Percentiles rank a stretch among this genome's conserved stretches.
phyloP scores from a whole-genome alignment of 495 filamentous ascomycete species.

The Aspergillus heteromorphus region DNA sequence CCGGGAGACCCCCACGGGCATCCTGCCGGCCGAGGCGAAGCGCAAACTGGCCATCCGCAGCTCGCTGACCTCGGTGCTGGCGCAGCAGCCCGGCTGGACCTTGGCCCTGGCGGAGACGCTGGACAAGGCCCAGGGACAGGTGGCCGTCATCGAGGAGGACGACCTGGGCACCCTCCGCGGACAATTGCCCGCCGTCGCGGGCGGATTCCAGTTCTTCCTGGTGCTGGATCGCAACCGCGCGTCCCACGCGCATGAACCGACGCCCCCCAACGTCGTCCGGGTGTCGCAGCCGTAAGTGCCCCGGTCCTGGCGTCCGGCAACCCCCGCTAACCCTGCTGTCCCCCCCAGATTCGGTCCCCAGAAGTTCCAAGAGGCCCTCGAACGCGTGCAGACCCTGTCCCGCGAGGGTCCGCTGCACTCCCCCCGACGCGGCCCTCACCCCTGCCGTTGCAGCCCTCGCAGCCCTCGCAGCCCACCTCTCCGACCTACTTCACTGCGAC shows the following conservation, averaged over 20 bases:
- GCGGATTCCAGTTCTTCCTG: conserved; percentile 11
- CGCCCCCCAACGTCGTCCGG: conserved; percentile 5
- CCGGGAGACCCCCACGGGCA: conserved; percentile 19
- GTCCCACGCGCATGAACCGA: neutral
- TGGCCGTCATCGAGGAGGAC: conserved; percentile 17
- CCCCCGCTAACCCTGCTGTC: neutral
- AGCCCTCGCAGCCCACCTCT: neutral
- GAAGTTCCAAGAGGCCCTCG: conserved; percentile 9
- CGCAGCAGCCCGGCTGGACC: conserved; percentile 6
- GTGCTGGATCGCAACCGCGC: conserved; percentile 8
- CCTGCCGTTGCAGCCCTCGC: neutral
- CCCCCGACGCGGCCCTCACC: neutral
- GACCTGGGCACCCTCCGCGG: neutral
- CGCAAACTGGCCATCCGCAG: conserved; percentile 19
- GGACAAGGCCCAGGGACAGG: conserved; percentile 3
- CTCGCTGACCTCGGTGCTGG: conserved; percentile 10
- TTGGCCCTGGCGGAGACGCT: conserved; percentile 7
- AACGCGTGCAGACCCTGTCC: neutral
- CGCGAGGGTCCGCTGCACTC: neutral
- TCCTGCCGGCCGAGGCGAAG: conserved; percentile 14
- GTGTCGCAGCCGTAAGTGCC: conserved; percentile 16
- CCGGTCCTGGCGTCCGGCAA: neutral
- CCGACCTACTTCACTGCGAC: neutral
- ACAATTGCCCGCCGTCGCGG: neutral
- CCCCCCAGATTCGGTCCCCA: conserved; percentile 14